These are phyloP conservation scores for Fusarium guadeloupense DNA, from an alignment of 2,329 filamentous ascomycete species.

Conservation along the genomic window DNA sequence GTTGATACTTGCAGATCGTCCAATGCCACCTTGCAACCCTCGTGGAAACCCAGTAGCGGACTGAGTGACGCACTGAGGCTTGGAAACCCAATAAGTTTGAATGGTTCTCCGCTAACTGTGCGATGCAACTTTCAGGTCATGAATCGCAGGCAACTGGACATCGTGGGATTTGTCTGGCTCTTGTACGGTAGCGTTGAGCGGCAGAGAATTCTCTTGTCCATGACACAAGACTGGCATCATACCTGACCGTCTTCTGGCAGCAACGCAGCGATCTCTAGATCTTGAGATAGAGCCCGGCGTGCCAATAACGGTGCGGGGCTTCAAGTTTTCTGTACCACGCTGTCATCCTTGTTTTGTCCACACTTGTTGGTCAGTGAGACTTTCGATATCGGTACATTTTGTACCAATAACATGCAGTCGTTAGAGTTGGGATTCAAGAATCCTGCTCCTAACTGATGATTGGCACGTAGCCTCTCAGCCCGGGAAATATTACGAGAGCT, in stretches of 20 bases:
- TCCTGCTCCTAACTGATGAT: neutral
- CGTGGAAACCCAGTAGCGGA: slow-evolving; percentile 24
- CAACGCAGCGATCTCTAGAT: slow-evolving; percentile 30
- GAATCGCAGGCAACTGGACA: slow-evolving; percentile 7
- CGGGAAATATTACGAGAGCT: too few relatives aligned
- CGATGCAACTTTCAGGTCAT: slow-evolving; percentile 8
- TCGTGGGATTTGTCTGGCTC: slow-evolving; percentile 20
- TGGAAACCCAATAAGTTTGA: slow-evolving; percentile 6
- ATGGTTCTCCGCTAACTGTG: slow-evolving; percentile 16
- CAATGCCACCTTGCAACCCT: slow-evolving; percentile 38
- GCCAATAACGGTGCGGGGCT: slow-evolving; percentile 37
- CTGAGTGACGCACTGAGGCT: slow-evolving; percentile 38
- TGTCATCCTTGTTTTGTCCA: slow-evolving; percentile 34
- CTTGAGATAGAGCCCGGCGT: slow-evolving; percentile 26
- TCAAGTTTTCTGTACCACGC: slow-evolving; percentile 26
- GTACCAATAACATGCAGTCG: slow-evolving; percentile 1
- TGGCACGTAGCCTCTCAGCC: too few relatives aligned
- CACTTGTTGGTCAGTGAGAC: slow-evolving; percentile 13
- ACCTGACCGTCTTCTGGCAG: slow-evolving; percentile 28
- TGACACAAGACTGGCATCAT: slow-evolving; percentile 45
- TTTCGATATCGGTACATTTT: neutral
- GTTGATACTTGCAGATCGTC: slow-evolving; percentile 43
- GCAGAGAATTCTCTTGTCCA: slow-evolving; percentile 27
- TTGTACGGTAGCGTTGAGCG: slow-evolving; percentile 18
- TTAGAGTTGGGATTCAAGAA: neutral